Evolutionary conservation across 768 basidiomycete species (phyloP), one percentile per base, ranked within the genome.

Genomic region (Pulveroboletus sp.): DNA sequence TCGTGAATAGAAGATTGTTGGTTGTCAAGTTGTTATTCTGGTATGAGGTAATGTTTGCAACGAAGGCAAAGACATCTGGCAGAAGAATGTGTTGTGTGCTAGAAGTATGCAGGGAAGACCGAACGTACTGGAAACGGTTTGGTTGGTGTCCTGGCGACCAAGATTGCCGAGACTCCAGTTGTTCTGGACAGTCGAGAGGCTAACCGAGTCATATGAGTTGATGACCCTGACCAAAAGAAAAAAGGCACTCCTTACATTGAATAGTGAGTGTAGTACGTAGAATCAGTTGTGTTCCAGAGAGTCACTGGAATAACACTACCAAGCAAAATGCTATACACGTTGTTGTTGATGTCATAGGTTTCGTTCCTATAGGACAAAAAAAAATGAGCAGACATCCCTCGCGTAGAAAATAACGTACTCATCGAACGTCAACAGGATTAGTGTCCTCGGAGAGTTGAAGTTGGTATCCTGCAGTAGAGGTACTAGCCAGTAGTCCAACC

Each of bases 121-220:
- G 10, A 35, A 5, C 61, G 38, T 24, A 59, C 59, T 65, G 27
- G 51, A n/a, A 26, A 60, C 47, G 8, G 56, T 74, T 69, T 71
- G 67, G 65, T 81, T 81, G 40, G 75, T 76, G 57, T 83, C 81
- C 32, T 71, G 69, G 35, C 82, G 75, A 17, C 82, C 83, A 21
- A 84, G 78, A 10, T 77, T 79, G 33, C 74, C 75, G 30, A 85
- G 77, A 6, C 67, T 67, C 82, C 83, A 85, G 67, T 85, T 85
- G 31, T 74, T 73, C 65, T 83, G 62, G 26, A 82, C 73, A 18
- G 82, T 79, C 11, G 76, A 73, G 43, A 83, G 69, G 28, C 67
- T 67, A 6, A 28, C 15, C 33, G 9, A 9, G 44, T 43, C 37
- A 31, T 30, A 33, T 51, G 9, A 62, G 39, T 15, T 24, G 32